Evolutionary conservation across 2,329 filamentous ascomycete species (phyloP).

Genomic region (Chaetomiaceae sp.): DNA sequence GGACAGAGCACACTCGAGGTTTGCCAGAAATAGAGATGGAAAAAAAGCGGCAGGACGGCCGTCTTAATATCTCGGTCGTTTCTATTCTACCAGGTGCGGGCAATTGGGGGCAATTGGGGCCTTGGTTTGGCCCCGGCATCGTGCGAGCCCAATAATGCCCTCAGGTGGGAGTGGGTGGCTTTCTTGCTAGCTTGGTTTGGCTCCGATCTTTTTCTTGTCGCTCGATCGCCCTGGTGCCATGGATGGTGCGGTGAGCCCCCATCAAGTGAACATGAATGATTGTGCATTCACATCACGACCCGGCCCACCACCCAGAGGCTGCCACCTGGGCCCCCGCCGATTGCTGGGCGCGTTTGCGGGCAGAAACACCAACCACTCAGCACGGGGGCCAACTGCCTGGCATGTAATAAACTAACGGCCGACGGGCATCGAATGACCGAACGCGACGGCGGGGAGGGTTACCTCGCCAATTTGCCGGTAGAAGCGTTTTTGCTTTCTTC

Average conservation of each 20-base stretch:
- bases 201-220: constrained; percentile 8
- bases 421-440: constrained; percentile 2
- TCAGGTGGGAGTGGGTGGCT: constrained; percentile 1
- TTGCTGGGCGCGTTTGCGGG: constrained; percentile 1
- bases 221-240: constrained; percentile 1
- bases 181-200: neutral
- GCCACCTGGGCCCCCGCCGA: constrained; percentile 17
- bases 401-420: constrained; percentile 10
- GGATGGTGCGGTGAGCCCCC: constrained; percentile 13
- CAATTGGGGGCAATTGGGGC: neutral
- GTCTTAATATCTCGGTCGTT: neutral
- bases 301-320: constrained; percentile 21
- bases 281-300: constrained; percentile 8
- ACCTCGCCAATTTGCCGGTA: neutral
- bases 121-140: constrained; percentile 6
- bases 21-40: constrained; percentile 4
- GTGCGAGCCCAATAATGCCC: constrained; percentile 17
- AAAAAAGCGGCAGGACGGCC: neutral
- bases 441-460: neutral
- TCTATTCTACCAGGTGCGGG: neutral
- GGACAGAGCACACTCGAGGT: neutral
- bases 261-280: neutral
- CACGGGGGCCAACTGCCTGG: constrained; percentile 5
- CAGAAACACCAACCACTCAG: neutral
- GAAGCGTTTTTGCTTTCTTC: constrained; percentile 2